A percentile compares a stretch with the other conserved stretches of the same genome.
These are phyloP conservation scores for Fusarium anguioides DNA, from an alignment of 2,329 filamentous ascomycete species.

Conservation along the genomic window DNA sequence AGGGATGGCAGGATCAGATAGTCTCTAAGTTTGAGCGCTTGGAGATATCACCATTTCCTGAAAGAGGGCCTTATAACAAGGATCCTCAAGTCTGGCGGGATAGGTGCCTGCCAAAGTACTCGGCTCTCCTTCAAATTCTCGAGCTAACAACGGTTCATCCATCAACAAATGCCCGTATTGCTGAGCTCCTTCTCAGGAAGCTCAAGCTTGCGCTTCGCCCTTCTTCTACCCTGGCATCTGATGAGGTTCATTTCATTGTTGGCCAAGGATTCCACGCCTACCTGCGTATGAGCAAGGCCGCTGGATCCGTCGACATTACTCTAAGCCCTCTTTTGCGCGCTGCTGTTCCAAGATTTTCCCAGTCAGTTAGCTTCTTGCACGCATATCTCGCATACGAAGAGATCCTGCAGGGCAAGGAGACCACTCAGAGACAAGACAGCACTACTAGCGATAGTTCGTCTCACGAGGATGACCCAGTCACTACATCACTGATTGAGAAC, in stretches of 20 bases:
- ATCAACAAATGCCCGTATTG: conserved; percentile 73
- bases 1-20: conserved; percentile 79
- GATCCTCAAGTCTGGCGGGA: conserved; percentile 71
- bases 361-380: conserved; percentile 73
- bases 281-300: conserved; percentile 70
- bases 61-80: conserved; percentile 70
- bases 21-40: conserved; percentile 74
- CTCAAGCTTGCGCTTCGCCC: conserved; percentile 73
- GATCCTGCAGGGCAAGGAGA: conserved; percentile 36
- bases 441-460: conserved; percentile 56
- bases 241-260: conserved; percentile 77
- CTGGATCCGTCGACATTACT: conserved; percentile 66
- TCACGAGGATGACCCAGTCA: conserved; percentile 69
- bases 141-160: conserved; percentile 72
- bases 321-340: conserved; percentile 75
- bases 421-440: conserved; percentile 40
- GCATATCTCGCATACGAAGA: conserved; percentile 69
- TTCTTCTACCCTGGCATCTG: conserved; percentile 67
- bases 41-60: conserved; percentile 72
- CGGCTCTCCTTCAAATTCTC: conserved; percentile 72
- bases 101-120: conserved; percentile 74
- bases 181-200: conserved; percentile 73
- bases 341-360: conserved; percentile 73
- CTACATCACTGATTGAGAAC: conserved; percentile 75
- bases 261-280: conserved; percentile 81